These are phyloP conservation scores for Solanum chmielewskii DNA, from an alignment of 257 asterid species.

Conservation along the genomic window DNA sequence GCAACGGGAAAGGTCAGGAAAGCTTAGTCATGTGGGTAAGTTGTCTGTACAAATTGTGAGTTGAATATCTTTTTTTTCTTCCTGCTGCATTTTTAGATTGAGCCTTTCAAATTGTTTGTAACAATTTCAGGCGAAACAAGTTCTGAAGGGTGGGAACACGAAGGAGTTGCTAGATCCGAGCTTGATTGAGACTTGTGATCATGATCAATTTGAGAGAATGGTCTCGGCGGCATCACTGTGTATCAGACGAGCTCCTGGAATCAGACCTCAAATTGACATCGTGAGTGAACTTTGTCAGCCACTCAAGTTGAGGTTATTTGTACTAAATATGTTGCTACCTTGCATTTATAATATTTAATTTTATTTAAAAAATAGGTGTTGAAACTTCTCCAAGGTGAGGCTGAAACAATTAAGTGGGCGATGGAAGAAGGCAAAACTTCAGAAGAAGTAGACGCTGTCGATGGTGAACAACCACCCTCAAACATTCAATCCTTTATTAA, in stretches of 20 bases:
- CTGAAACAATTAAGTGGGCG: constrained; percentile 44
- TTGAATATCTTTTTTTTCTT: background rate
- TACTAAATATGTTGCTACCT: background rate
- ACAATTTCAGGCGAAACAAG: constrained; percentile 52
- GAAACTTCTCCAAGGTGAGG: constrained; percentile 66
- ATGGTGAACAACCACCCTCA: constrained; percentile 34
- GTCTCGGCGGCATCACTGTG: constrained; percentile 74
- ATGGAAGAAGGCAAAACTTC: constrained; percentile 27
- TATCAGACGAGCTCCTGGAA: constrained; percentile 48
- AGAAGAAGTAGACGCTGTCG: constrained; percentile 28
- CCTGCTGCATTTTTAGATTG: background rate
- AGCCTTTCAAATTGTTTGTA: background rate
- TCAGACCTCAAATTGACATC: constrained; percentile 54
- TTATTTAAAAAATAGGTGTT: constrained; percentile 32
- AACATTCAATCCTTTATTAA: constrained; percentile 67
- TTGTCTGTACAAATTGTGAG: background rate
- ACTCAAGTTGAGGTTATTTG: background rate
- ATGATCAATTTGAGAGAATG: constrained; percentile 54
- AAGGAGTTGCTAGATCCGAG: constrained; percentile 53
- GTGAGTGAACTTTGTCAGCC: constrained; percentile 25
- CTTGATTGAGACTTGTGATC: constrained; percentile 31
- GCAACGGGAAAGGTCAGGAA: constrained; percentile 50
- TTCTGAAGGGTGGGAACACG: constrained; percentile 41
- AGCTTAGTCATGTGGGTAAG: constrained; percentile 94
- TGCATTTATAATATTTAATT: background rate